These are phyloP conservation scores for Euphorbia tirucalli DNA, from an alignment of 345 rosid species.

Conservation along the genomic window DNA sequence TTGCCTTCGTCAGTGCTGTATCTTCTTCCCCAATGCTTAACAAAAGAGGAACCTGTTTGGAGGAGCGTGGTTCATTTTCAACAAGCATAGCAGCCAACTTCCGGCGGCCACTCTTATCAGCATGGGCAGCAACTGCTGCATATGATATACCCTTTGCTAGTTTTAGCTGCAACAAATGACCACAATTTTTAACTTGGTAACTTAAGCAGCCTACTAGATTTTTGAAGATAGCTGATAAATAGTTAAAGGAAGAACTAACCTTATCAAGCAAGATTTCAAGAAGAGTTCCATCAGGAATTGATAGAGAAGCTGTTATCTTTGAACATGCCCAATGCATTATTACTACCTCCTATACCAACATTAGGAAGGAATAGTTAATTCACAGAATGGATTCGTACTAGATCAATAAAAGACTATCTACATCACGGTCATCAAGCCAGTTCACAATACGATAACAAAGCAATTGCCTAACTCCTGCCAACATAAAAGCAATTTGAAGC, in stretches of 20 bases:
- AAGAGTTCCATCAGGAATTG: conserved; percentile 80
- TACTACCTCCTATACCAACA: conserved; percentile 69
- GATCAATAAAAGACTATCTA: not conserved
- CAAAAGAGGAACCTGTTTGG: conserved; percentile 93
- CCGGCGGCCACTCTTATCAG: conserved; percentile 85
- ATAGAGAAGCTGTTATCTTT: conserved; percentile 84
- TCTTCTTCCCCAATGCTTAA: conserved; percentile 97
- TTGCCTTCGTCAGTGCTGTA: conserved; percentile 84
- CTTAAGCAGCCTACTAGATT: not conserved
- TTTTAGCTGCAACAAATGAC: conserved; percentile 63
- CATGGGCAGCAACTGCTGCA: conserved; percentile 99
- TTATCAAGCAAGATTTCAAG: conserved; percentile 91
- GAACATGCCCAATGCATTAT: conserved; percentile 99
- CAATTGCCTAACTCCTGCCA: not conserved
- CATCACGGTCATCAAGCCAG: not conserved
- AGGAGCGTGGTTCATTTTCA: conserved; percentile 93
- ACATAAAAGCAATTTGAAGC: not conserved
- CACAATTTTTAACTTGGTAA: conserved; percentile 19
- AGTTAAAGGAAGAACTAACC: conserved; percentile 42
- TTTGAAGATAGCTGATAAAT: not conserved
- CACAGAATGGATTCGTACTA: not conserved
- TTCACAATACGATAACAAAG: not conserved
- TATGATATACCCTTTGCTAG: conserved; percentile 88
- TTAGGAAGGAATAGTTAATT: conserved; percentile 13
- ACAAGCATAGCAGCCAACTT: conserved; percentile 97